These are phyloP conservation scores for Rauvolfia tetraphylla DNA, from an alignment of 257 asterid species.

Conservation along the genomic window DNA sequence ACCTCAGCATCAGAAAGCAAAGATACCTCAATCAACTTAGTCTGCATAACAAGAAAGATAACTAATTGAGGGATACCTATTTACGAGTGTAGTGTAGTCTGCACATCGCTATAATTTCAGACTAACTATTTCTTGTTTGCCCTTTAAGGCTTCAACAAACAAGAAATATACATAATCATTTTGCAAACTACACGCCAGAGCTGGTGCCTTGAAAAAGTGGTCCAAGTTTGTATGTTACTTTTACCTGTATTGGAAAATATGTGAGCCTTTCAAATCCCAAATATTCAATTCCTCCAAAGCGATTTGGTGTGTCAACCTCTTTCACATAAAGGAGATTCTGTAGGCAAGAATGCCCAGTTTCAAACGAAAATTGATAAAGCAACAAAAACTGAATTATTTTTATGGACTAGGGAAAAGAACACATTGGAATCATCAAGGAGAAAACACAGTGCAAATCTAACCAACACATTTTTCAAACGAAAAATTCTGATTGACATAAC, in stretches of 20 bases:
- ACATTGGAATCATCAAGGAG: not conserved
- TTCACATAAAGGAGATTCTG: slow-evolving; percentile 90
- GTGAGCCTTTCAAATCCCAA: slow-evolving; percentile 94
- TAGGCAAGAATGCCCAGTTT: slow-evolving; percentile 20
- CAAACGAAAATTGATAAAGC: slow-evolving; percentile 9
- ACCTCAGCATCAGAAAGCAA: slow-evolving; percentile 64
- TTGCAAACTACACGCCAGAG: not conserved
- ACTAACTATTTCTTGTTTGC: not conserved
- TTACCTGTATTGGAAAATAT: slow-evolving; percentile 91
- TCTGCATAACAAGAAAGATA: slow-evolving; percentile 35
- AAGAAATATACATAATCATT: no score
- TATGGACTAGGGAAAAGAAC: not conserved
- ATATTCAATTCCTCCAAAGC: slow-evolving; percentile 82
- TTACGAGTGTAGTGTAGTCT: no score
- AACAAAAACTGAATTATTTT: not conserved
- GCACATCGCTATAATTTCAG: not conserved
- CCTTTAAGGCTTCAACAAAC: no score
- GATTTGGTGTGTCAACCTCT: slow-evolving; percentile 70
- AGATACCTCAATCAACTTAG: slow-evolving; percentile 60
- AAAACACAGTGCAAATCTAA: not conserved
- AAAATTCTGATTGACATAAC: not conserved
- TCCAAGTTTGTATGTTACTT: not conserved
- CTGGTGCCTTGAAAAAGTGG: not conserved
- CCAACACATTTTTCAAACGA: not conserved
- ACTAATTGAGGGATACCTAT: not conserved